Evolutionary conservation across 2,329 filamentous ascomycete genomes (phyloP), one percentile per base, ranked within the genome.

Genomic region (Neocatenulostroma microsporum): DNA sequence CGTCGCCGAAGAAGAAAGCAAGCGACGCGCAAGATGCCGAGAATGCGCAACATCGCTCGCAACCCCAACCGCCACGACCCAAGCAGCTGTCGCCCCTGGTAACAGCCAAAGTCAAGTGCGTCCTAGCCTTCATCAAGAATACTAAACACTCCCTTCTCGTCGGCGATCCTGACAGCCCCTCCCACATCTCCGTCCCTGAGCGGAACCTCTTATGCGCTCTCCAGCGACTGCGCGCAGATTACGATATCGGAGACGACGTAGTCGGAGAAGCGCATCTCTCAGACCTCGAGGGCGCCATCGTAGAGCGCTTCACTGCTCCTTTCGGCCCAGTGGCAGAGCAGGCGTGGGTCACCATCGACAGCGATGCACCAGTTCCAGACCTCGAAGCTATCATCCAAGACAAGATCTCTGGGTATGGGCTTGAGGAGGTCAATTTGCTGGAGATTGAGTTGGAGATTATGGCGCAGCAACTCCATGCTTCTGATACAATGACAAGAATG

Each of bases 401-500:
- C 13, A 34, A 37, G 13, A 19, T 41, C 10, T 21, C n/a, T 3
- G 39, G 30, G 7, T 17, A 37, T 20, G 39, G 34, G 12, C 14
- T 30, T 11, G 25, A 41, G 9, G 29, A 14, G 3, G 23, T 32
- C 10, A 37, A 29, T 21, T 20, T 36, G 34, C 28, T 41, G 23
- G 39, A 41, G 34, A 20, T 25, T 9, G 39, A 41, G 34, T n/a
- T 41, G 21, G 39, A 37, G 26, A 37, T 41, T 34, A 20, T 20
- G 14, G 23, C 19, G n/a, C 21, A 24, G n/a, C n/a, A n/a, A n/a
- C n/a, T n/a, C n/a, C n/a, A n/a, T n/a, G n/a, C n/a, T n/a, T n/a
- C n/a, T n/a, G n/a, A n/a, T n/a, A n/a, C n/a, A n/a, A n/a, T n/a
- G n/a, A n/a, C n/a, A n/a, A n/a, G n/a, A n/a, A n/a, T n/a, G n/a